phyloP scores from a whole-genome alignment of 371 early-diverging fungal species.

The Apophysomyces variabilis region DNA sequence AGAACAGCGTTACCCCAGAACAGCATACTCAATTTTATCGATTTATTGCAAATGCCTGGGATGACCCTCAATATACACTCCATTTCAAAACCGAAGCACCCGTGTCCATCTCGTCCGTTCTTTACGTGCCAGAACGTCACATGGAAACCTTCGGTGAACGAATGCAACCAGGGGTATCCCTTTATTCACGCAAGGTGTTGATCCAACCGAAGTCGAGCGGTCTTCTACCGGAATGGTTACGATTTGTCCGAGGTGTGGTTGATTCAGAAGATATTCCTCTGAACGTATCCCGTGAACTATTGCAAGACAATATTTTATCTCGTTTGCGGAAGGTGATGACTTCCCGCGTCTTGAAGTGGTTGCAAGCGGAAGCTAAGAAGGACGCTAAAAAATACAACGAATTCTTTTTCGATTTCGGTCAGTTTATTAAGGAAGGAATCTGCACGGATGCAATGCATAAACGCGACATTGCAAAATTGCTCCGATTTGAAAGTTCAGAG shows the following conservation, averaged over 20 bases:
- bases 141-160: conserved; percentile 73
- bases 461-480: conserved; percentile 79
- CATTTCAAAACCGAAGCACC: conserved; percentile 84
- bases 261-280: conserved; percentile 97
- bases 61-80: conserved; percentile 72
- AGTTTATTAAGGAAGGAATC: conserved; percentile 90
- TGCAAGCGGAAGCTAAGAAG: conserved; percentile 73
- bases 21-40: conserved; percentile 93
- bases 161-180: conserved; percentile 74
- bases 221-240: conserved; percentile 80
- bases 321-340: conserved; percentile 72
- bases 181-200: conserved; percentile 82
- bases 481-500: conserved; percentile 85
- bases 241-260: conserved; percentile 90
- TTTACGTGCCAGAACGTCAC: conserved; percentile 75
- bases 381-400: conserved; percentile 75
- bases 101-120: conserved; percentile 72
- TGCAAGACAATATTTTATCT: conserved; percentile 89
- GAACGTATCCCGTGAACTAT: conserved; percentile 96
- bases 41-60: conserved; percentile 75
- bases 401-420: conserved; percentile 87
- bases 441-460: conserved; percentile 77
- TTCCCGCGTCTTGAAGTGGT: conserved; percentile 74
- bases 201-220: conserved; percentile 78
- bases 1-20: conserved; percentile 78